These are phyloP conservation scores for Phytopythium sindhum DNA, from an alignment of 352 stramenopile genomes.

Conservation along the genomic window DNA sequence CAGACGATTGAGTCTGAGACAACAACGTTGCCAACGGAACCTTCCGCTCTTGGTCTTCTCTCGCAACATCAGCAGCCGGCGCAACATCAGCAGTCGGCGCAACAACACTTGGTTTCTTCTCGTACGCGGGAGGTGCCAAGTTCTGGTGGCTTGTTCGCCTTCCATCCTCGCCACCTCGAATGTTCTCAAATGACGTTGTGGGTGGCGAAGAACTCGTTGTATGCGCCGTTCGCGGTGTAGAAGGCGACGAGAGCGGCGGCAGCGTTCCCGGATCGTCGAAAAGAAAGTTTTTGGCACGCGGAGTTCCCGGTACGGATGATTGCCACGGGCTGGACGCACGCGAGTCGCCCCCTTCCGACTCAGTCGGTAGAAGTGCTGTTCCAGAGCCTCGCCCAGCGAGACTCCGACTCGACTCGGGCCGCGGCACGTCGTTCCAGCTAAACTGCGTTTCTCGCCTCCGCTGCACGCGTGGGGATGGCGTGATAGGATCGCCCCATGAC, in stretches of 20 bases:
- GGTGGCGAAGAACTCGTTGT: neutral
- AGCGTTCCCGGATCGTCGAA: constrained; percentile 19
- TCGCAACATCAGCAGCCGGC: no score
- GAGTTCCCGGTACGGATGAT: constrained; percentile 7
- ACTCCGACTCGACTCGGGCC: constrained; percentile 1
- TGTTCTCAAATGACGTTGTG: neutral
- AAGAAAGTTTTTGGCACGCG: constrained; percentile 18
- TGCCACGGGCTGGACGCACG: neutral
- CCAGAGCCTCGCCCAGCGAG: neutral
- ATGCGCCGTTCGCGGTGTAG: constrained; percentile 5
- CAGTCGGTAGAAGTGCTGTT: neutral
- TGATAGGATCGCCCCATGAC: neutral
- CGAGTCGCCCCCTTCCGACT: neutral
- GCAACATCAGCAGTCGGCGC: neutral
- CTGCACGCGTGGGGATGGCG: constrained; percentile 21
- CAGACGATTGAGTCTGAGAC: neutral
- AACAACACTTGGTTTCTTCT: neutral
- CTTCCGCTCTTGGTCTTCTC: neutral
- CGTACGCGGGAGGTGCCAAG: neutral
- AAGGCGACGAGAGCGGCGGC: constrained; percentile 9
- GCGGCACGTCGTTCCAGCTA: constrained; percentile 2
- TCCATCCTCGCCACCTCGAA: neutral
- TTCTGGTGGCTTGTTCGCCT: neutral
- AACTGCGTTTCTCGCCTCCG: constrained; percentile 9
- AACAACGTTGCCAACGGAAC: neutral